A percentile compares a stretch with the other conserved stretches of the same genome.
Evolutionary conservation across 352 stramenopile genomes (phyloP).

Genomic region (Phytophthora pseudosyringae): DNA sequence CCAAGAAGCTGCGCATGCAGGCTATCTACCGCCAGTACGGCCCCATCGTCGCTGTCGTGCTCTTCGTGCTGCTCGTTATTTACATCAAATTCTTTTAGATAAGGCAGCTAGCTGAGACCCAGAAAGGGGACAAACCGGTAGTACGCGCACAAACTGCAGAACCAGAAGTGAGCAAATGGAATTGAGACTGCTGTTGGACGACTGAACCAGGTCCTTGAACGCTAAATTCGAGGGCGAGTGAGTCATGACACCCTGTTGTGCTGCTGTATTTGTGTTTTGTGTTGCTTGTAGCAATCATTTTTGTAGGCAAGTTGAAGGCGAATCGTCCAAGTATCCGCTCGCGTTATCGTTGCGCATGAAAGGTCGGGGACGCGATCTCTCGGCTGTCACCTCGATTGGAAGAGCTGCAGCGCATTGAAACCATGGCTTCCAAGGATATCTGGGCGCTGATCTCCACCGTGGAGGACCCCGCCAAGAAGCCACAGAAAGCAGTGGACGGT

Average conservation of each 20-base stretch:
- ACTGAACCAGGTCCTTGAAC: slow-evolving; percentile 13
- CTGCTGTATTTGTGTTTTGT: background rate
- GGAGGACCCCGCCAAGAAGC: slow-evolving; percentile 38
- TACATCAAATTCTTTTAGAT: slow-evolving; percentile 93
- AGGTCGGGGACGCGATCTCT: slow-evolving; percentile 32
- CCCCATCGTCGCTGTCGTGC: slow-evolving; percentile 77
- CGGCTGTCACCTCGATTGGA: slow-evolving; percentile 5
- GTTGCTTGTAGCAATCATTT: background rate
- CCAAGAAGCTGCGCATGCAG: slow-evolving; percentile 94
- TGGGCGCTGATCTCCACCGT: slow-evolving; percentile 71
- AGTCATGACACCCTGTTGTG: background rate
- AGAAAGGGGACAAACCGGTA: slow-evolving; percentile 1
- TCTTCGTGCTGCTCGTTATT: slow-evolving; percentile 90
- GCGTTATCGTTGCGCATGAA: slow-evolving; percentile 32
- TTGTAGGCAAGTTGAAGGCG: slow-evolving; percentile 16
- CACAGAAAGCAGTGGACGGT: slow-evolving; percentile 30
- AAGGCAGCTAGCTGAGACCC: slow-evolving; percentile 17
- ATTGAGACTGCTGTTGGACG: slow-evolving; percentile 12
- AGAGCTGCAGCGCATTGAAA: slow-evolving; percentile 14
- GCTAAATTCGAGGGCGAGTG: slow-evolving; percentile 25
- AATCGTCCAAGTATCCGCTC: slow-evolving; percentile 19
- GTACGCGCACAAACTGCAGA: slow-evolving; percentile 5
- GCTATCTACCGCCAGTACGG: slow-evolving; percentile 90
- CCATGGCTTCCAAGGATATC: slow-evolving; percentile 68
- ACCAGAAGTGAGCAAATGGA: slow-evolving; percentile 15